Conservation (phyloP, 2,329 filamentous ascomycete species). For the Bipolaris oryzae region DNA sequence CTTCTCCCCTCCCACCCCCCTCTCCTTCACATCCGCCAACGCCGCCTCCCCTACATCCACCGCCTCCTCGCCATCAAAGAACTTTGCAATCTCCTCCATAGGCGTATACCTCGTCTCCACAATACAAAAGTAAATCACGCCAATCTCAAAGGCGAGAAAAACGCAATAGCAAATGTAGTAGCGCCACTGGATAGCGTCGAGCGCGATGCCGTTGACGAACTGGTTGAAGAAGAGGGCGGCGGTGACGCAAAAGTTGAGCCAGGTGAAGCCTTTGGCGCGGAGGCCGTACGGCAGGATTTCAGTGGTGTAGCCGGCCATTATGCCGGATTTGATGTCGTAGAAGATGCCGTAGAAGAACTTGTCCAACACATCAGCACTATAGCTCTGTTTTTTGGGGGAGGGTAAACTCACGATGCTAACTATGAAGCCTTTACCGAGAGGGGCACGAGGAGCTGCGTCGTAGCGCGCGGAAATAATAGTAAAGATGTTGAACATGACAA, state of each 20-base stretch:
- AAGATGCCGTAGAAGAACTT: slow-evolving; percentile 20
- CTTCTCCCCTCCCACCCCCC: slow-evolving; percentile 8
- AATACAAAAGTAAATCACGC: slow-evolving; percentile 22
- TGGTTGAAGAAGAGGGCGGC: slow-evolving; percentile 23
- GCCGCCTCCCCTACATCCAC: slow-evolving; percentile 22
- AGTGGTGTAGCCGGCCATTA: slow-evolving; percentile 35
- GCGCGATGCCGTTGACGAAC: slow-evolving; percentile 24
- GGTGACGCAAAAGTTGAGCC: slow-evolving; percentile 15
- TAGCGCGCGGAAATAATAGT: slow-evolving; percentile 44
- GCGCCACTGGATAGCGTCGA: slow-evolving; percentile 25
- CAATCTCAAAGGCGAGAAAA: slow-evolving; percentile 20
- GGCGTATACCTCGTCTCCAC: slow-evolving; percentile 25
- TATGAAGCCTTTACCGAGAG: slow-evolving; percentile 12
- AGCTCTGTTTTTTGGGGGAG: background rate
- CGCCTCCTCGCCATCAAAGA: slow-evolving; percentile 22
- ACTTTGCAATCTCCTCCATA: slow-evolving; percentile 25
- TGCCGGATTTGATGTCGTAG: slow-evolving; percentile 18
- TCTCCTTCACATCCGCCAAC: slow-evolving; percentile 21
- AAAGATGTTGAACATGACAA: slow-evolving; percentile 51
- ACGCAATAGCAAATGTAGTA: slow-evolving; percentile 31
- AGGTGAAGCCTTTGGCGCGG: slow-evolving; percentile 21
- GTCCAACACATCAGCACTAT: background rate
- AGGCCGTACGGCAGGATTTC: slow-evolving; percentile 44
- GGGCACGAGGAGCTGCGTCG: slow-evolving; percentile 6
- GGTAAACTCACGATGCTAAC: slow-evolving; percentile 8